phyloP scores from a whole-genome alignment of 345 rosid species.

The Moricandia moricandioides region DNA sequence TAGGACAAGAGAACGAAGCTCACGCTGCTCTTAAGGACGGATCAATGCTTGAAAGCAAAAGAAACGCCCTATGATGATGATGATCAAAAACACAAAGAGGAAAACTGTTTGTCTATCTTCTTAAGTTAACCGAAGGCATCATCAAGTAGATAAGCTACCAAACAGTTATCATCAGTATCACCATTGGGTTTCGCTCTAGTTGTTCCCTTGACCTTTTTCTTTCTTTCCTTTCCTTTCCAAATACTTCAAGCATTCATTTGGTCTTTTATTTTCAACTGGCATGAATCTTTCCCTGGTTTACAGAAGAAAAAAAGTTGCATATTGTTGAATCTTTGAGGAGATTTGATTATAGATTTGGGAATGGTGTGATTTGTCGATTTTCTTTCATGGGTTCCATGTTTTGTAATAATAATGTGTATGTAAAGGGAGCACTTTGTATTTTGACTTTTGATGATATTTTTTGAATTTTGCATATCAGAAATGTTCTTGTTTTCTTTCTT shows the following conservation, averaged over 20 bases:
- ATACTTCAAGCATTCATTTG: slow-evolving; percentile 29
- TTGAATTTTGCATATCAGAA: slow-evolving; percentile 8
- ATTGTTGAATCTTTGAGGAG: slow-evolving; percentile 1
- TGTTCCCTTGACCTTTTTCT: neutral
- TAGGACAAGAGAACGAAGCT: slow-evolving; percentile 76
- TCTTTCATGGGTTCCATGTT: neutral
- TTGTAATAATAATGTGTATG: slow-evolving; percentile 6
- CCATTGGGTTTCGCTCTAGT: neutral
- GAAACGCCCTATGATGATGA: slow-evolving; percentile 31
- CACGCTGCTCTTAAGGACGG: slow-evolving; percentile 74
- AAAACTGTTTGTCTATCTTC: neutral
- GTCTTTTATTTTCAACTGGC: neutral
- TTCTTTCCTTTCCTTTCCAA: neutral
- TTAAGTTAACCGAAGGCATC: slow-evolving; percentile 5
- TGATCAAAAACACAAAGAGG: neutral
- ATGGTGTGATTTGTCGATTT: slow-evolving; percentile 17
- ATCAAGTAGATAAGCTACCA: slow-evolving; percentile 24
- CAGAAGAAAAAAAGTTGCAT: slow-evolving; percentile 16
- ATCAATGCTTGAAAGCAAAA: slow-evolving; percentile 58
- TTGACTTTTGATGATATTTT: slow-evolving; percentile 1
- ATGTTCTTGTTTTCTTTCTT: slow-evolving; percentile 2
- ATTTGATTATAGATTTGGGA: slow-evolving; percentile 14
- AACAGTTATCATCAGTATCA: slow-evolving; percentile 13
- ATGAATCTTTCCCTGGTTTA: slow-evolving; percentile 14
- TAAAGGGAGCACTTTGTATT: slow-evolving; percentile 14